A percentile compares a stretch with the other conserved stretches of the same genome.
Conservation (phyloP, 345 rosid species). For the Populus pruinosa region DNA sequence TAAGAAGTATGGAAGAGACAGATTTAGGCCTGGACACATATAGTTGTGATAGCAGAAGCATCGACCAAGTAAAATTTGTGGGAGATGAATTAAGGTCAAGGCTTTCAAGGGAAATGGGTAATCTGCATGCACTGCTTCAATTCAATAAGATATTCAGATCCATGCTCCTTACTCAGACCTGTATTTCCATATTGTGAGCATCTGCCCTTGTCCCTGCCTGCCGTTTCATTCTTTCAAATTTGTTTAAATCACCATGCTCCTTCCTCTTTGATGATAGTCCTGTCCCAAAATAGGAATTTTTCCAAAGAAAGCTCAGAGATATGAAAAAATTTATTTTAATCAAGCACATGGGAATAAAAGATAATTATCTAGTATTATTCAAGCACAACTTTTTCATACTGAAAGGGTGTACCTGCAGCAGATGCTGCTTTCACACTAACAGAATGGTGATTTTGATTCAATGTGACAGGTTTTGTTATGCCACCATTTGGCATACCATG, state of each 20-base stretch:
- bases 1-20: background rate
- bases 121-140: background rate
- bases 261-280: constrained; percentile 56
- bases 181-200: constrained; percentile 24
- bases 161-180: constrained; percentile 36
- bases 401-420: constrained; percentile 11
- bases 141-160: background rate
- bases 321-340: background rate
- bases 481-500: constrained; percentile 24
- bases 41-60: background rate
- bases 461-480: constrained; percentile 7
- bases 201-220: constrained; percentile 25
- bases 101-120: no score
- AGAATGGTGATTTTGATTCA: constrained; percentile 23
- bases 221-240: constrained; percentile 31
- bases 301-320: background rate
- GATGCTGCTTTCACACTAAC: constrained; percentile 26
- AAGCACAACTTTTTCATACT: background rate
- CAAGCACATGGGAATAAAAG: background rate
- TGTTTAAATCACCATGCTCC: constrained; percentile 34
- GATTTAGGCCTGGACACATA: background rate
- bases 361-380: background rate
- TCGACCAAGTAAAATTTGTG: background rate
- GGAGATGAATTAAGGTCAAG: background rate
- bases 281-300: constrained; percentile 30